Evolutionary conservation across 2,329 filamentous ascomycete species (phyloP).

Genomic region (Botryotinia narcissicola): DNA sequence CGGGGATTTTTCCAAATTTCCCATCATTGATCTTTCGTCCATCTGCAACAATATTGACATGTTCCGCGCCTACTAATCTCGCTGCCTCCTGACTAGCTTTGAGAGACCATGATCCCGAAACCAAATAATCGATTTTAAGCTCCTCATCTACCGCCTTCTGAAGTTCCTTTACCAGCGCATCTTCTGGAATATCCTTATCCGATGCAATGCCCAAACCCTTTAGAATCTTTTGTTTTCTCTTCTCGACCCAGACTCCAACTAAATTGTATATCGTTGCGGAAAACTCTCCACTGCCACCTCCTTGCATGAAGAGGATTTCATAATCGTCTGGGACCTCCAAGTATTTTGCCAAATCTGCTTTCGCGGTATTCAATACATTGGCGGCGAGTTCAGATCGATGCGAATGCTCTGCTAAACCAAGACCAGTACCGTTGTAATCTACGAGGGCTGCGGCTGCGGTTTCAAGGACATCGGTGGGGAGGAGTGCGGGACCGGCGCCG

Average conservation of each 20-base stretch:
- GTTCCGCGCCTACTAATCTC: constrained; percentile 71
- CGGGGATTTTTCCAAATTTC: constrained; percentile 83
- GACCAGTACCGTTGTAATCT: constrained; percentile 76
- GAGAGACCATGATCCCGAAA: constrained; percentile 87
- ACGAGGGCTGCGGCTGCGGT: constrained; percentile 72
- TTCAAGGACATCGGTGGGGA: constrained; percentile 80
- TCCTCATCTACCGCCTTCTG: constrained; percentile 64
- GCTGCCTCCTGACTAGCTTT: constrained; percentile 85
- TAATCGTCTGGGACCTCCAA: constrained; percentile 85
- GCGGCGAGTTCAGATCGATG: constrained; percentile 79
- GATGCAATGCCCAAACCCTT: constrained; percentile 49
- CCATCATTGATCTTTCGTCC: constrained; percentile 63
- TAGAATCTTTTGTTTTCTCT: constrained; percentile 59
- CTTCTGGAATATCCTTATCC: constrained; percentile 51
- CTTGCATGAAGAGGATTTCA: constrained; percentile 85
- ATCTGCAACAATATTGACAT: constrained; percentile 79
- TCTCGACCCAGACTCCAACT: constrained; percentile 76
- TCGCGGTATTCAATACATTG: constrained; percentile 75
- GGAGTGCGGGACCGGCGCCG: constrained; percentile 82
- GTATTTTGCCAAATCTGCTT: constrained; percentile 67
- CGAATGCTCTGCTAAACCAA: constrained; percentile 86
- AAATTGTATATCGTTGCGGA: constrained; percentile 81
- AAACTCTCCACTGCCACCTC: constrained; percentile 83
- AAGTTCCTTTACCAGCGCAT: constrained; percentile 56
- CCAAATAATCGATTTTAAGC: constrained; percentile 79